These are phyloP conservation scores for Aspergillus fructus DNA, from an alignment of 2,329 filamentous ascomycete genomes.

Conservation along the genomic window DNA sequence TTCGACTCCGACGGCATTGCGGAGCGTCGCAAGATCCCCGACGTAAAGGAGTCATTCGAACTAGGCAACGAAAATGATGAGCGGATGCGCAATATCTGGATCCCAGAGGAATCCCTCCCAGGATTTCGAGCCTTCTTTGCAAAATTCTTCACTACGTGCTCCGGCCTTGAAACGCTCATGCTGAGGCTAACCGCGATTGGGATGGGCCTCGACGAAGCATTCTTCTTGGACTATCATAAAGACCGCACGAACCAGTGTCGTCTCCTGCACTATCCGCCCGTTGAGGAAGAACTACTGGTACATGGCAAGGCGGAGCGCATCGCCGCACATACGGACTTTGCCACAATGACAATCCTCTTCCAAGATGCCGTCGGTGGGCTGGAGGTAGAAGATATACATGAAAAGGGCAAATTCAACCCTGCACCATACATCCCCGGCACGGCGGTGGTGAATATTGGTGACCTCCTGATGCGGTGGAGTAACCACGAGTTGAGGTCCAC, in stretches of 20 bases:
- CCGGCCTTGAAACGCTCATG: background rate
- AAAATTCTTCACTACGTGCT: slow-evolving; percentile 33
- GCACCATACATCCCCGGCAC: slow-evolving; percentile 1
- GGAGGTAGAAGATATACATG: slow-evolving; percentile 7
- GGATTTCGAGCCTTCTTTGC: slow-evolving; percentile 38
- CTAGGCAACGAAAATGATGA: slow-evolving; percentile 45
- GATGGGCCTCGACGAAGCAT: background rate
- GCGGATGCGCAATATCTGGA: slow-evolving; percentile 48
- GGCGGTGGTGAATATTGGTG: slow-evolving; percentile 7
- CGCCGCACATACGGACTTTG: slow-evolving; percentile 18
- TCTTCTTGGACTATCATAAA: background rate
- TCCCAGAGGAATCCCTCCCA: slow-evolving; percentile 44
- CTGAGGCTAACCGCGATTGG: background rate
- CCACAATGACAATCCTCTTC: slow-evolving; percentile 18
- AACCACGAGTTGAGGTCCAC: slow-evolving; percentile 4
- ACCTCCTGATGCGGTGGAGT: slow-evolving; percentile 5
- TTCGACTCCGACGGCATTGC: background rate
- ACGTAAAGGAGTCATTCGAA: slow-evolving; percentile 39
- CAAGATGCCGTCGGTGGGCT: slow-evolving; percentile 18
- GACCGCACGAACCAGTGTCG: slow-evolving; percentile 16
- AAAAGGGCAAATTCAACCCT: background rate
- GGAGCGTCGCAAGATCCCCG: background rate
- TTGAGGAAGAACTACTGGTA: slow-evolving; percentile 4
- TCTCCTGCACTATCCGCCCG: slow-evolving; percentile 15
- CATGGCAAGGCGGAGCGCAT: slow-evolving; percentile 6